A percentile compares a stretch with the other conserved stretches of the same genome.
phyloP scores from a whole-genome alignment of 768 basidiomycete species.

The Wakefieldia striispora region DNA sequence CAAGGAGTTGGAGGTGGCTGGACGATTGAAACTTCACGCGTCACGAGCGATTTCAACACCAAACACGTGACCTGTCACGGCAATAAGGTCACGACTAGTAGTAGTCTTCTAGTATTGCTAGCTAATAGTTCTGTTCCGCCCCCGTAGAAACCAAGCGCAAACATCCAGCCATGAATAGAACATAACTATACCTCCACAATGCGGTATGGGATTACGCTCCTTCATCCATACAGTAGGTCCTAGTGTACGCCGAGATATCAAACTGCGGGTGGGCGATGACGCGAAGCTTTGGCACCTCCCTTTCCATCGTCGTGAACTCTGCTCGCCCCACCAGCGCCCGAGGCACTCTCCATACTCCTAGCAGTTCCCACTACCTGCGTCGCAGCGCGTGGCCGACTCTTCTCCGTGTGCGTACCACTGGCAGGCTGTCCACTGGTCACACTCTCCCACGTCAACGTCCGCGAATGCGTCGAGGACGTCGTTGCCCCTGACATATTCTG shows the following conservation, averaged over 20 bases:
- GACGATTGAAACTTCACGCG: no score
- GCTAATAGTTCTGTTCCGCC: no score
- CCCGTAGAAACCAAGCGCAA: no score
- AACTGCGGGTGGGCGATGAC: conserved; percentile 3
- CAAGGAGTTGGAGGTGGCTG: no score
- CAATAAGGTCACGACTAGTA: no score
- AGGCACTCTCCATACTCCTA: not conserved
- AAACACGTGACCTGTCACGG: no score
- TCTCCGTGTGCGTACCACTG: not conserved
- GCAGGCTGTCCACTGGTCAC: not conserved
- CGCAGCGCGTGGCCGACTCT: not conserved
- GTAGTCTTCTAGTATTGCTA: no score
- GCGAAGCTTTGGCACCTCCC: not conserved
- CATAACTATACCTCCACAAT: no score
- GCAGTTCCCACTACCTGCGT: not conserved
- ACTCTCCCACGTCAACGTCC: conserved; percentile 2
- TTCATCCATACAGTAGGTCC: no score
- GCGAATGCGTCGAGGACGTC: conserved; percentile 9
- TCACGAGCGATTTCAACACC: no score
- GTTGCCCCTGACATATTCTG: conserved; percentile 6
- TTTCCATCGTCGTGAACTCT: not conserved
- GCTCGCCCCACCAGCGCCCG: not conserved
- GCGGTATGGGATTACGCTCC: no score
- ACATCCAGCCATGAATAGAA: no score
- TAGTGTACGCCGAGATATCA: not conserved